Evolutionary conservation across 345 rosid species (phyloP).

Genomic region (Salix viminalis): DNA sequence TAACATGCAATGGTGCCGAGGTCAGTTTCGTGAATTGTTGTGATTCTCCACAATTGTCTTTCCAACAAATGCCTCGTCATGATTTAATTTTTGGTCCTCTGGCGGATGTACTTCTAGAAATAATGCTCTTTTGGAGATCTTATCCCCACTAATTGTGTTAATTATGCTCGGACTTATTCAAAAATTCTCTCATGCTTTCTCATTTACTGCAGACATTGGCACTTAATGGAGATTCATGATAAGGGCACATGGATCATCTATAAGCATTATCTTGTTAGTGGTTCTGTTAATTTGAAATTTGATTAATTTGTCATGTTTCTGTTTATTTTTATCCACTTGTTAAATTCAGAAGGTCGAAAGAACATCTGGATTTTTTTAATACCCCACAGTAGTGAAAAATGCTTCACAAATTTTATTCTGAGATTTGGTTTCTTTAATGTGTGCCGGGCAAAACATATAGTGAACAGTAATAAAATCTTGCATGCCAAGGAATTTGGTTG

Average conservation of each 20-base stretch:
- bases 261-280: not conserved
- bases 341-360: not conserved
- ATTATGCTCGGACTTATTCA: not conserved
- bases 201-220: not conserved
- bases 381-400: not conserved
- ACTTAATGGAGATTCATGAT: not conserved
- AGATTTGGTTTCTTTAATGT: not conserved
- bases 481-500: not conserved
- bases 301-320: not conserved
- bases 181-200: not conserved
- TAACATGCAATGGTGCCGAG: slow-evolving; percentile 3
- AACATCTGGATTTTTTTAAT: not conserved
- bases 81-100: not conserved
- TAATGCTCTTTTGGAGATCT: not conserved
- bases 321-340: not conserved
- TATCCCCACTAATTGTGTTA: too few species aligned
- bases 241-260: not conserved
- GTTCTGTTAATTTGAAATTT: too few species aligned
- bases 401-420: not conserved
- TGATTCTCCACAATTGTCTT: not conserved
- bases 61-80: not conserved
- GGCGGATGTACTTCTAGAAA: not conserved
- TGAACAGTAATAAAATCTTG: not conserved
- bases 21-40: not conserved
- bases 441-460: not conserved